Evolutionary conservation across 176 grass and related monocot genomes (phyloP), one percentile per base, ranked within the genome.

Genomic region (Chrysopogon serrulatus): DNA sequence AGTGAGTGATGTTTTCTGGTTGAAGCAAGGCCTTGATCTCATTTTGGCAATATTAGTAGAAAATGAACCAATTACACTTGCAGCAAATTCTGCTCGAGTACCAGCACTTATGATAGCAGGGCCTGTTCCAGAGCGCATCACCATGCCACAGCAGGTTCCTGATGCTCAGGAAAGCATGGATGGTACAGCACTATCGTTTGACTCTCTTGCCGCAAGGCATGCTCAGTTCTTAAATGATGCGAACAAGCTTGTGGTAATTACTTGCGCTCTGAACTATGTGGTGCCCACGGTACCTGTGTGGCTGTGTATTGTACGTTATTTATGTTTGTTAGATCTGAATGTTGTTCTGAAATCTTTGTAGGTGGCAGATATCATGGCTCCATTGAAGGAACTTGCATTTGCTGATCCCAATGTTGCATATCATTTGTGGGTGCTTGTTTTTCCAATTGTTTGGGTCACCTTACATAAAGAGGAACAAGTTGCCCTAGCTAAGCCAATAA

Each of bases 371-470:
- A 81, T 99, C 64, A 87, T 99, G 89, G 89, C 89, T 68, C 93
- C 96, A 15, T 71, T 99, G 53, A 93, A 92, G 72, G 96, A 99
- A 88, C 68, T 99, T 78, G 93, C 93, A 74, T 96, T 94, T 94
- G 93, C 91, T 35, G 96, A 99, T 87, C 81, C 96, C 7, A 96
- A 94, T 89, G 89, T 96, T 80, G 86, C 96, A 70, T 99, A 99
- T 82, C 96, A 99, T 88, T 88, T 99, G 81, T 99, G 96, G 96
- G 96, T 99, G 72, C 90, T 99, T 83, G 93, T 99, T 36, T 99
- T 99, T 67, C 96, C 96, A 67, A 99, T 99, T 80, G 96, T 99
- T 79, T 99, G 96, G 96, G 94, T 99, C 39, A 96, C 96, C 71
- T 92, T 99, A 71, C 93, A 90, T 39, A 99, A 99, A 90, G 89